phyloP scores from a whole-genome alignment of 2,329 filamentous ascomycete genomes.

The Lasiodiplodia sp. region DNA sequence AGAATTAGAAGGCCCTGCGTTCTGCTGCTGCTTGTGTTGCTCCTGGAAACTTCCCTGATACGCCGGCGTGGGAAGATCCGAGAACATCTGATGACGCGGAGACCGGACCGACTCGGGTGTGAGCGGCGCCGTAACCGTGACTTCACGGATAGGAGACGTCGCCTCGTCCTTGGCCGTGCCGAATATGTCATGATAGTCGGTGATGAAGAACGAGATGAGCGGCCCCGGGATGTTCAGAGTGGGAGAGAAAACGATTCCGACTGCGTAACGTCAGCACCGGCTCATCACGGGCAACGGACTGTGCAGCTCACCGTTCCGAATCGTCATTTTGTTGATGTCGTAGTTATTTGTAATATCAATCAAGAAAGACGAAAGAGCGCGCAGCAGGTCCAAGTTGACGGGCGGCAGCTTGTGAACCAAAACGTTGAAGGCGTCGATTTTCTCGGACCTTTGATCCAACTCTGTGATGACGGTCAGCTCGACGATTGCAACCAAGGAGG shows the following conservation, averaged over 20 bases:
- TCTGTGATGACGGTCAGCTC: constrained; percentile 58
- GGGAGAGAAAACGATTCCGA: constrained; percentile 97
- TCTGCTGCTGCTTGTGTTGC: constrained; percentile 34
- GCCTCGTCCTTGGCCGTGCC: constrained; percentile 70
- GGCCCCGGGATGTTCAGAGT: constrained; percentile 96
- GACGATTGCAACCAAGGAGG: background rate
- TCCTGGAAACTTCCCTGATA: constrained; percentile 63
- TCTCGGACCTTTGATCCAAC: constrained; percentile 75
- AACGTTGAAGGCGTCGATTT: constrained; percentile 76
- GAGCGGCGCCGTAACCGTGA: constrained; percentile 51
- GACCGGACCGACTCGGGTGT: constrained; percentile 67
- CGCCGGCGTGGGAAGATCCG: constrained; percentile 69
- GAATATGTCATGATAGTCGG: constrained; percentile 89
- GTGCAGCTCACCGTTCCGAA: constrained; percentile 70
- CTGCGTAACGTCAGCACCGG: constrained; percentile 44
- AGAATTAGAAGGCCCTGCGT: constrained; percentile 22
- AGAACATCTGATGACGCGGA: constrained; percentile 70
- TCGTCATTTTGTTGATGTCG: constrained; percentile 95
- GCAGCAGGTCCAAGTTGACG: constrained; percentile 81
- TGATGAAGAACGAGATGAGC: constrained; percentile 91
- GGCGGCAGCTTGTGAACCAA: constrained; percentile 82
- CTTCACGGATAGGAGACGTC: constrained; percentile 54
- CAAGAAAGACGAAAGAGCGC: constrained; percentile 85
- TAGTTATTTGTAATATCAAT: constrained; percentile 92
- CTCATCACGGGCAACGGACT: too few species aligned